phyloP scores from a whole-genome alignment of 345 rosid species.

The Aurinia saxatilis region DNA sequence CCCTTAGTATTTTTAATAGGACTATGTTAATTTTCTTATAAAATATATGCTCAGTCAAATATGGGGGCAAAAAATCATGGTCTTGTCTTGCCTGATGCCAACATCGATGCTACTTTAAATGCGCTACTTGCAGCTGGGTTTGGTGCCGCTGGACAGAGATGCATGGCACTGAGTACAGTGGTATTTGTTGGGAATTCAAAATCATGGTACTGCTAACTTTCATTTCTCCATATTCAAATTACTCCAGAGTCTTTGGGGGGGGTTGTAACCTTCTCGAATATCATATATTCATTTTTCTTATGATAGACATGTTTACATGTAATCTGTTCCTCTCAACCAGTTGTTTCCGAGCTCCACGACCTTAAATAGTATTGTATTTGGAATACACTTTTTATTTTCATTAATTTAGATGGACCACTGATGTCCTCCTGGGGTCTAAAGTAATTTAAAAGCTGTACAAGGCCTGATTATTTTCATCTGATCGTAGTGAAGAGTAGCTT shows the following conservation, averaged over 20 bases:
- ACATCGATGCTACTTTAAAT: conserved; percentile 65
- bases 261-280: neutral
- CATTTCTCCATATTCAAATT: neutral
- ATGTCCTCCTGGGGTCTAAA: neutral
- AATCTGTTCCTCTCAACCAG: neutral
- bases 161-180: conserved; percentile 95
- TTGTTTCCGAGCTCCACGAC: neutral
- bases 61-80: conserved; percentile 99
- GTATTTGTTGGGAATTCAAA: conserved; percentile 79
- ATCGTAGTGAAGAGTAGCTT: neutral
- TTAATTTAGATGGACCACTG: neutral
- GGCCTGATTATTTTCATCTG: neutral
- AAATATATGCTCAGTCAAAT: conserved; percentile 56
- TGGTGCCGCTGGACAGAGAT: conserved; percentile 99
- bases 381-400: neutral
- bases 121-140: conserved; percentile 94
- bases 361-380: neutral
- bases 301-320: neutral
- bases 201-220: conserved; percentile 48
- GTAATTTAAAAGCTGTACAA: neutral
- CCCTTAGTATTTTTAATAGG: neutral
- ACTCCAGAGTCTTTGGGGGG: neutral
- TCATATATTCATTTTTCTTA: neutral
- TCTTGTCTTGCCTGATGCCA: conserved; percentile 80
- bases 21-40: conserved; percentile 7